Evolutionary conservation across 352 stramenopile species (phyloP), one percentile per base, ranked within the genome.

Genomic region (Phytophthora podocarpi): DNA sequence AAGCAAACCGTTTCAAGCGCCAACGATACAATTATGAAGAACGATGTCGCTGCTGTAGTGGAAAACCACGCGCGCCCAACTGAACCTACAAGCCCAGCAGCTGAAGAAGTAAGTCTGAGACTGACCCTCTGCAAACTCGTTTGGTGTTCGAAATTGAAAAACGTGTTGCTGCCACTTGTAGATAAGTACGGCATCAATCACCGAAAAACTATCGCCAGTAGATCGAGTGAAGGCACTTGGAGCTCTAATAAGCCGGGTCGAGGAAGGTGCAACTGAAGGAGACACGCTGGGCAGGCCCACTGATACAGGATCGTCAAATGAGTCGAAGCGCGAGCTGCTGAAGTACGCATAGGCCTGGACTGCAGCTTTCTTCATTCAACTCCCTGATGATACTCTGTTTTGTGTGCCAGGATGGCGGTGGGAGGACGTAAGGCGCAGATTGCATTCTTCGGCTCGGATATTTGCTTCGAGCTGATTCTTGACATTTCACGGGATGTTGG

Each of bases 391-490:
- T 41, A 18, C 12, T 41, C 35, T 41, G 15, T 41, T 41, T 20
- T 47, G 34, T 41, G 15, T 36, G 2, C 37, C 30, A 94, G 85
- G 10, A 90, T 90, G 81, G 82, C 85, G 21, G 70, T 81, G 9
- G 66, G 74, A 13, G 82, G 81, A 55, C 75, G 74, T 9, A 87
- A 90, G 41, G 81, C 82, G 4, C 85, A 93, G 50, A 88, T 91
- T 63, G 83, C 76, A 28, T 89, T 91, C 37, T 91, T 84, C 37
- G 81, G 81, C 4, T 85, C 79, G 1, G 85, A 92, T 51, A 76
- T 94, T 16, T 91, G 82, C 67, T 91, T 91, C 35, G 82, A 90
- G 45, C 63, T 92, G 12, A 73, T 92, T 20, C 24, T 92, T 3
- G 74, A 91, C 30, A 76, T 91, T 34, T 73, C 77, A 10, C 64